Base-by-base conservation (phyloP, 2,329 filamentous ascomycete species). In the Tolypocladium guangdongense region DNA sequence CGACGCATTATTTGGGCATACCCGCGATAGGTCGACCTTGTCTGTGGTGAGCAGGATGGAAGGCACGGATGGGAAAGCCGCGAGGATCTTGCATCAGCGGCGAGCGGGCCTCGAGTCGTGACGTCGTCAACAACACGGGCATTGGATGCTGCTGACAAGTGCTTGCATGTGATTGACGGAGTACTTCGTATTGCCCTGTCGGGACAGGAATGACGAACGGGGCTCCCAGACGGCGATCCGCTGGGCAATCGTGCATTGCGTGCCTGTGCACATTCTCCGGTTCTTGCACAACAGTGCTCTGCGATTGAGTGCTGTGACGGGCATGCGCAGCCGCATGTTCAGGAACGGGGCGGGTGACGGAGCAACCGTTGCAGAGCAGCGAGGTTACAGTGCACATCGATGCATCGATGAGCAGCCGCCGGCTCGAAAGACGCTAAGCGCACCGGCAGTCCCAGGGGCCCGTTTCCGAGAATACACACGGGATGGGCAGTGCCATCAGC, bases 401-500 rank as follows among this genome's bases (percentile, higher is more conserved):
- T 24, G 39, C 16, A 16, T 2, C 3, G 20, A 1, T 1, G 18
- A 16, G 1, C n/a, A 36, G 35, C 35, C 35, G 3, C 14, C 35
- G 7, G 18, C 14, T 16, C 3, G 33, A n/a, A 35, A 35, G 33
- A 35, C 32, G 32, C 4, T 16, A 12, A 16, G 12, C 4, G n/a
- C n/a, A n/a, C n/a, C n/a, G n/a, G n/a, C n/a, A n/a, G n/a, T n/a
- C n/a, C n/a, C n/a, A n/a, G 35, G 48, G n/a, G 3, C 16, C 35
- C 22, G 47, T 53, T 50, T 53, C 52, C 52, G 46, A 53, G 11
- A 45, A 53, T 50, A 53, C 36, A 50, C 30, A 50, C 52, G 46
- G 46, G 32, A 3, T 5, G 11, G 11, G 14, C 10, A 1, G 32
- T n/a, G n/a, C n/a, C 32, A 14, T 50, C 49, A 41, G 49, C 36